Percentiles rank a stretch among this genome's conserved stretches.
Evolutionary conservation across 2,329 filamentous ascomycete genomes (phyloP).

Genomic region (Tolypocladium ovalisporum): DNA sequence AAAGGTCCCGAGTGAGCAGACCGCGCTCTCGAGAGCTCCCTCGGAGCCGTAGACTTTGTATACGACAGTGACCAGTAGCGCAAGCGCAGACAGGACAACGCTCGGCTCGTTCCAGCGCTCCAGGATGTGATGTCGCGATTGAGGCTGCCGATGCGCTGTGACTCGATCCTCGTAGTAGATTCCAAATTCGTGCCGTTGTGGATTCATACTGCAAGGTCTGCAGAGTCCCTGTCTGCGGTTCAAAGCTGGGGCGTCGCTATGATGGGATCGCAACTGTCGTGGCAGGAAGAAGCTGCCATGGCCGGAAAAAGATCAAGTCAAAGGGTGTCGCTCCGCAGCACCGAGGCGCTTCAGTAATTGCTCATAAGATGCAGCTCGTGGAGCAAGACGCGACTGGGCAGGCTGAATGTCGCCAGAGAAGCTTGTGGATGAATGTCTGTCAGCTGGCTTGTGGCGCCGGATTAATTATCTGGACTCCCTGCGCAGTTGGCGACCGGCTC

Average conservation of each 20-base stretch:
- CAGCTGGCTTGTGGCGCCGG: slow-evolving; percentile 1
- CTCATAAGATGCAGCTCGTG: not conserved
- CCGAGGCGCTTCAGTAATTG: not conserved
- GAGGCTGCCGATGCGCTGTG: slow-evolving; percentile 19
- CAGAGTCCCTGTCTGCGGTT: slow-evolving; percentile 8
- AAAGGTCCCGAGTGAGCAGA: slow-evolving; percentile 25
- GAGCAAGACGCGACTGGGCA: not conserved
- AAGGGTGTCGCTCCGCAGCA: not conserved
- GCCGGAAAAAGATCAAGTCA: slow-evolving; percentile 2
- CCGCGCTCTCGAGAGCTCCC: slow-evolving; percentile 15
- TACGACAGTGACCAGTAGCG: slow-evolving; percentile 21
- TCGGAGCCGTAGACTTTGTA: slow-evolving; percentile 23
- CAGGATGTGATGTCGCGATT: slow-evolving; percentile 14
- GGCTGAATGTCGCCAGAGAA: not conserved
- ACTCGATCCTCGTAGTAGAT: slow-evolving; percentile 25
- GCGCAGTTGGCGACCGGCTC: not conserved
- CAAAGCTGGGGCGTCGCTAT: not conserved
- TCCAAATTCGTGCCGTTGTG: slow-evolving; percentile 18
- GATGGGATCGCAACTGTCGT: slow-evolving; percentile 2
- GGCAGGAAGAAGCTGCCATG: slow-evolving; percentile 9
- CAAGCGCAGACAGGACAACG: slow-evolving; percentile 21
- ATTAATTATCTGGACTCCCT: too few species aligned
- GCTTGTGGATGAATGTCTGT: not conserved
- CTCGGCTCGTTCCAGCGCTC: slow-evolving; percentile 23
- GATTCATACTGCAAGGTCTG: slow-evolving; percentile 21